Conservation (phyloP, 768 basidiomycete genomes). For the Tremella mesenterica region DNA sequence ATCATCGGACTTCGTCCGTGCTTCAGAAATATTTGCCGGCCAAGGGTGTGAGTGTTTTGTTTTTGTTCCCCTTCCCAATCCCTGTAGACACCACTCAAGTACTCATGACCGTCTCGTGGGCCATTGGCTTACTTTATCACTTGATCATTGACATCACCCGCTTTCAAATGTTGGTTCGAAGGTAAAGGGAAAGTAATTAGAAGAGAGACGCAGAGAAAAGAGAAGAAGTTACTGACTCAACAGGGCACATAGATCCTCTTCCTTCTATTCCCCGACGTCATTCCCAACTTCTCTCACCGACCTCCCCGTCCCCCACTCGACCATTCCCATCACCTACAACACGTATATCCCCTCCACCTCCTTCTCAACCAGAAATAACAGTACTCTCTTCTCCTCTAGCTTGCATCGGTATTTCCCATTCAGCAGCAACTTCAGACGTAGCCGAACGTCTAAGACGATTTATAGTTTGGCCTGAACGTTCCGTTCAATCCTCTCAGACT, state of each 20-base stretch:
- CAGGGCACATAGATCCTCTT: slow-evolving; percentile 23
- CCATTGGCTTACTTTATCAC: too few relatives aligned
- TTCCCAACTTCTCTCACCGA: slow-evolving; percentile 16
- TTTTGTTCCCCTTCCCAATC: background rate
- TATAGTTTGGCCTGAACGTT: slow-evolving; percentile 24
- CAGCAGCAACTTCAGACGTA: slow-evolving; percentile 3
- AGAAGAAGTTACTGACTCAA: too few relatives aligned
- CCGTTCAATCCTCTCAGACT: background rate
- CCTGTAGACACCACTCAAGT: too few relatives aligned
- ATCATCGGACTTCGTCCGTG: slow-evolving; percentile 24
- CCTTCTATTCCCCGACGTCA: slow-evolving; percentile 8
- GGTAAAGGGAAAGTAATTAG: too few relatives aligned
- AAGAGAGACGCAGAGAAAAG: too few relatives aligned
- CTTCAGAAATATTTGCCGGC: slow-evolving; percentile 21
- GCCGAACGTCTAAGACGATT: slow-evolving; percentile 17
- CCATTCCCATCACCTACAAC: slow-evolving; percentile 2
- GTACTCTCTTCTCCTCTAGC: slow-evolving; percentile 24
- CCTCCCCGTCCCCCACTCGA: background rate
- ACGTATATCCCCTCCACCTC: slow-evolving; percentile 2
- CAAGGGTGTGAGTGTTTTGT: slow-evolving; percentile 28
- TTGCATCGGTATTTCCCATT: slow-evolving; percentile 18
- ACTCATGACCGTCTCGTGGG: too few relatives aligned
- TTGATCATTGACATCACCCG: too few relatives aligned
- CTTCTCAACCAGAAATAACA: slow-evolving; percentile 22
- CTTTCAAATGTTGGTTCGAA: too few relatives aligned